Evolutionary conservation across 306 rosid species (phyloP).

Genomic region (Castanospermum australe): DNA sequence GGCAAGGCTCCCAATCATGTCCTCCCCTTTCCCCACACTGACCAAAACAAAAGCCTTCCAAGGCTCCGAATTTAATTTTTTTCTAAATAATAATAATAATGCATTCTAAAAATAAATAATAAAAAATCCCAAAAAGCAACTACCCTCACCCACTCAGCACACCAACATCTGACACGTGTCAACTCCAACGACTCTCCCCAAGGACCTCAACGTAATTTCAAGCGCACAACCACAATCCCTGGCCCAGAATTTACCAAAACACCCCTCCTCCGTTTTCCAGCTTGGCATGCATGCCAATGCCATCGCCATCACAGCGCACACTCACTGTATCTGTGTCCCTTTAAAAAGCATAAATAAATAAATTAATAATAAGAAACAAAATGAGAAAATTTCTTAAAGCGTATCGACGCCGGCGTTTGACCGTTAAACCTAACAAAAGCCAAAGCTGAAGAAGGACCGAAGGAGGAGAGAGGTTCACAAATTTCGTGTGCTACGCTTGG

Average conservation of each 20-base stretch:
- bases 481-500: slow-evolving; percentile 13
- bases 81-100: too few relatives aligned
- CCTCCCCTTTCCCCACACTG: not conserved
- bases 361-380: not conserved
- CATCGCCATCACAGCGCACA: slow-evolving; percentile 34
- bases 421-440: slow-evolving; percentile 43
- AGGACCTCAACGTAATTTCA: slow-evolving; percentile 4
- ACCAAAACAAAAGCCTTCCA: too few relatives aligned
- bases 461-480: not conserved
- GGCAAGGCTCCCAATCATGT: not conserved
- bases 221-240: not conserved
- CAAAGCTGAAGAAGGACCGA: not conserved
- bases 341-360: slow-evolving; percentile 9
- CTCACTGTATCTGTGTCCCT: slow-evolving; percentile 19
- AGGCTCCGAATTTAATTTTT: too few relatives aligned
- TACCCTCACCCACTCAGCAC: too few relatives aligned
- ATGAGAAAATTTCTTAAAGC: slow-evolving; percentile 18
- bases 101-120: too few relatives aligned
- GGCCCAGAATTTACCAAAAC: slow-evolving; percentile 15
- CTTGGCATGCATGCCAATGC: slow-evolving; percentile 34
- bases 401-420: slow-evolving; percentile 52
- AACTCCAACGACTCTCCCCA: not conserved
- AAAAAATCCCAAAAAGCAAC: too few relatives aligned
- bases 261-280: slow-evolving; percentile 25
- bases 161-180: not conserved